These are phyloP conservation scores for Colletotrichum graminicola DNA, from an alignment of 2,329 filamentous ascomycete species.

Conservation along the genomic window DNA sequence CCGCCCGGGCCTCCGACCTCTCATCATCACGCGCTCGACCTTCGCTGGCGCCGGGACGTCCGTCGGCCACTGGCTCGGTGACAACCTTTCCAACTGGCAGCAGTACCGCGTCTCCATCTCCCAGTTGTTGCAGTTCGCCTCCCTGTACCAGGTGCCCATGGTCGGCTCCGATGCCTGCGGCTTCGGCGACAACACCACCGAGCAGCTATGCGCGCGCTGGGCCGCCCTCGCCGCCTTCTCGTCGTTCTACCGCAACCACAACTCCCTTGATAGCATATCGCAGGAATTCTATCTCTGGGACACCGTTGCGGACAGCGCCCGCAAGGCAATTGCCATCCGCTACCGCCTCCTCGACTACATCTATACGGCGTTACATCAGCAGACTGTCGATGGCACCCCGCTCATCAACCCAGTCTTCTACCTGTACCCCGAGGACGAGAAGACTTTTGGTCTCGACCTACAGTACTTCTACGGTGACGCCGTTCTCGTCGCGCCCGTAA, in stretches of 20 bases:
- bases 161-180: constrained; percentile 83
- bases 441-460: constrained; percentile 59
- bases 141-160: constrained; percentile 77
- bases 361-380: constrained; percentile 76
- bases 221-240: constrained; percentile 77
- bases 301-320: constrained; percentile 72
- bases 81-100: constrained; percentile 67
- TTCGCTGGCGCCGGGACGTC: constrained; percentile 78
- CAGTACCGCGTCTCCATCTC: constrained; percentile 60
- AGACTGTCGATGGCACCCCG: constrained; percentile 72
- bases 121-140: constrained; percentile 48
- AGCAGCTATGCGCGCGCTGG: constrained; percentile 77
- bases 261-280: constrained; percentile 55
- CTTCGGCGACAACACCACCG: constrained; percentile 73
- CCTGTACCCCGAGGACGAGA: constrained; percentile 69
- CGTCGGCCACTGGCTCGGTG: constrained; percentile 72
- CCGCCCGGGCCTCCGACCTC: constrained; percentile 72
- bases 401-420: constrained; percentile 79
- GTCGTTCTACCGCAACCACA: constrained; percentile 80
- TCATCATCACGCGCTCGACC: constrained; percentile 82
- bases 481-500: constrained; percentile 63
- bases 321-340: constrained; percentile 77
- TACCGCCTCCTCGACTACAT: constrained; percentile 86
- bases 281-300: constrained; percentile 81
- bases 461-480: constrained; percentile 65